Conservation (phyloP, 2,329 filamentous ascomycete genomes). For the Intubia oerlemansii region DNA sequence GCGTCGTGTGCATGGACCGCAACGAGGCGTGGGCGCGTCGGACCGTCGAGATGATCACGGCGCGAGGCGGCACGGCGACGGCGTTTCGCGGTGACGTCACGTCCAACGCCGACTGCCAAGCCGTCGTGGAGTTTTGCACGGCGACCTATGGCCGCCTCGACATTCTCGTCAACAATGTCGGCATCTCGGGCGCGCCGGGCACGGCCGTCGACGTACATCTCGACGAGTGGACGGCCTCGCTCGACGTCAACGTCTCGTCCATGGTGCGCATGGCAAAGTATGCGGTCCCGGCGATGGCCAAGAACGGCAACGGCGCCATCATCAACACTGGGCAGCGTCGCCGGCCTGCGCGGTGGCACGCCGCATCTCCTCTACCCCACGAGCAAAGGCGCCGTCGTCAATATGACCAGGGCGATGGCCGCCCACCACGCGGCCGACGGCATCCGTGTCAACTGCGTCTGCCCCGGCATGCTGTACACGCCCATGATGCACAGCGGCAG, state of each 20-base stretch:
- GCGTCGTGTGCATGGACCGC: constrained; percentile 10
- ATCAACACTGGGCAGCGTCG: constrained; percentile 43
- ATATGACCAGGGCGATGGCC: constrained; percentile 30
- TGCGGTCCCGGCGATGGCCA: constrained; percentile 35
- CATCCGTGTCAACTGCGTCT: constrained; percentile 28
- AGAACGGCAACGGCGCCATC: constrained; percentile 20
- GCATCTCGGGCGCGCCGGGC: constrained; percentile 34
- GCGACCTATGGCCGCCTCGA: constrained; percentile 32
- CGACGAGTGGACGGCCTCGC: constrained; percentile 29
- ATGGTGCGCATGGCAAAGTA: constrained; percentile 45
- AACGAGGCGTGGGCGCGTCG: too few species aligned
- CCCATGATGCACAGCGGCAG: constrained; percentile 20
- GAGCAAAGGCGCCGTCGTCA: constrained; percentile 24
- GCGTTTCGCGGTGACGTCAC: constrained; percentile 32
- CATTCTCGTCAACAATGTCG: too few species aligned
- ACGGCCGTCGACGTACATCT: constrained; percentile 40
- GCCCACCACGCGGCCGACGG: constrained; percentile 22
- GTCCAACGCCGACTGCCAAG: constrained; percentile 25
- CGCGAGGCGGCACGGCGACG: constrained; percentile 19
- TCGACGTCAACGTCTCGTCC: constrained; percentile 40
- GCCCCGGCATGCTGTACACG: constrained; percentile 24
- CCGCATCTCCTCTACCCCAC: constrained; percentile 24
- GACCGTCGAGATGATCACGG: too few species aligned
- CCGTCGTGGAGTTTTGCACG: constrained; percentile 19
- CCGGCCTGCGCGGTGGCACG: constrained; percentile 26